Evolutionary conservation across 305 asterid genomes (phyloP), one percentile per base, ranked within the genome.

Genomic region (Rubia peregrina): DNA sequence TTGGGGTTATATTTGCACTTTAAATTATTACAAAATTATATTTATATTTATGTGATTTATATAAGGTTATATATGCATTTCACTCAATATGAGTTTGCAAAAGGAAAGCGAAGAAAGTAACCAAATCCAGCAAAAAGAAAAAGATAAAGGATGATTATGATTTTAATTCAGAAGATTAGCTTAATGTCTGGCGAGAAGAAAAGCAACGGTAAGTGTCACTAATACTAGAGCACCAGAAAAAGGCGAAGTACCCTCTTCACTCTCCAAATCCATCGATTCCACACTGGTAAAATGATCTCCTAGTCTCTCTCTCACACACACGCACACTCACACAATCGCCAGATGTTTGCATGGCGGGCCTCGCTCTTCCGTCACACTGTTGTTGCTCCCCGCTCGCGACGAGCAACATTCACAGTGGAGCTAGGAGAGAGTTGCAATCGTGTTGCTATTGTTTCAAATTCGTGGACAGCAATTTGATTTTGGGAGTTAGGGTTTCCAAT

Each of bases 401-500:
- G 19, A 74, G 17, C 57, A 46, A 26, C 21, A 51, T n/a, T 38
- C 63, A 21, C 56, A 41, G 49, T 55, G 72, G 11, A 72, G 44
- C 30, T 26, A 61, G 48, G 38, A 61, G 24, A 44, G 42, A 75
- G 19, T 40, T 63, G 56, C 66, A 56, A 21, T 70, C 61, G 57
- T 57, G 67, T 6, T 51, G 7, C 46, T 63, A 11, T 8, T 42
- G 60, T 41, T 55, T 61, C 26, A 64, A 56, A 53, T 70, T 63
- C 51, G 10, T 38, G 8, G 66, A 41, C 67, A 56, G 67, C 60
- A 44, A 48, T 61, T 41, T 43, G 26, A 5, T 59, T 41, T 53
- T 63, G 40, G 16, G 73, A 22, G 61, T 68, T 74, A 67, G 84
- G 77, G 79, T 67, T 77, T 71, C 56, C 38, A 33, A 40, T 38